Base-by-base conservation (phyloP, 495 filamentous ascomycete species). In the Tuber calosporum region DNA sequence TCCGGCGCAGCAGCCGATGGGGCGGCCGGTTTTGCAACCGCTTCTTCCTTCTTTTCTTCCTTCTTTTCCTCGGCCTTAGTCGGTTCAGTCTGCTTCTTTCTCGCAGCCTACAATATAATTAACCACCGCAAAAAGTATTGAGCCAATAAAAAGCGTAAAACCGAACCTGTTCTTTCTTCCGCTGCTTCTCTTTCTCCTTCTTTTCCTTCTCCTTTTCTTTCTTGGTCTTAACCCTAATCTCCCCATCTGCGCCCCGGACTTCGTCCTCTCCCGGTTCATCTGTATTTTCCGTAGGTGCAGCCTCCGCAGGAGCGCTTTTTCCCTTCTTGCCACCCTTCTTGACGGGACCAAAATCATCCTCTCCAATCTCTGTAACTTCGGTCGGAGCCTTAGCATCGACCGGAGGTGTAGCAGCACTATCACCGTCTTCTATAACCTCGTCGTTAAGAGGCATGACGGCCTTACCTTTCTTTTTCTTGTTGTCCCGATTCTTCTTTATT, bases 131-230 rank as follows among this genome's bases (percentile, higher is more conserved):
- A 58, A 58, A 79, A 41, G 26, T 43, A 30, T 15, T 17, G 34
- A 3, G 17, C 37, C 22, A 30, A 69, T 17, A 9, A 19, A 38
- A n/a, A 58, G 38, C 4, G 26, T 69, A 66, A 71, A 67, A 81
- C 15, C 83, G 69, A 81, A 88, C 87, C 84, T 91, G 87, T 82
- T 92, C 90, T 86, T 88, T 92, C 85, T 93, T 91, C 73, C 89
- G 85, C 81, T 90, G 89, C 84, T 95, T 94, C 84, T 96, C 92
- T 71, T 91, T 89, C 85, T 96, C 94, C 82, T 92, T 94, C 85
- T 91, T 95, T 83, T 94, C 93, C 82, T 88, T 91, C 77, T 92
- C 91, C 82, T 94, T 94, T 81, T 94, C 92, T 83, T 97, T 97
- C 87, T 98, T 97, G 20, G 86, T 89, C 84, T 92, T 92, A 75